phyloP scores from a whole-genome alignment of 208 protist genomes.

The Leishmania amazonensis region DNA sequence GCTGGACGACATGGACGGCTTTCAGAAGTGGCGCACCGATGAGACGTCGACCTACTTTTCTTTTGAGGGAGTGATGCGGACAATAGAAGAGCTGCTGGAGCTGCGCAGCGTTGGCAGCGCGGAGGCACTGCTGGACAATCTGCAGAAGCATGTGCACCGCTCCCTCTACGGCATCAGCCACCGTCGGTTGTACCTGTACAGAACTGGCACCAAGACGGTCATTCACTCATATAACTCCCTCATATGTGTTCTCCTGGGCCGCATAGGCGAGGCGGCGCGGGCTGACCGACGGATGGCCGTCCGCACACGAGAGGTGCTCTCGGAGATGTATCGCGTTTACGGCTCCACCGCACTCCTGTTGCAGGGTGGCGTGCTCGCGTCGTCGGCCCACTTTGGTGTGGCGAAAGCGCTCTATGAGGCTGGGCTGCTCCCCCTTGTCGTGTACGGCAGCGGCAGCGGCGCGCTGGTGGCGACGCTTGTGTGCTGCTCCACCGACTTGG shows the following conservation, averaged over 20 bases:
- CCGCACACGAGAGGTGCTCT: conserved; percentile 41
- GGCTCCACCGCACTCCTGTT: conserved; percentile 66
- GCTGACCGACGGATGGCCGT: neutral
- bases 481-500: conserved; percentile 51
- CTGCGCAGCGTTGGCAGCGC: conserved; percentile 39
- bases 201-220: conserved; percentile 65
- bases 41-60: conserved; percentile 41
- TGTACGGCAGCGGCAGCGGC: conserved; percentile 66
- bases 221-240: conserved; percentile 77
- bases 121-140: conserved; percentile 34
- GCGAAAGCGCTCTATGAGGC: conserved; percentile 63
- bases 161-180: conserved; percentile 63
- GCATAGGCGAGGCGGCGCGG: conserved; percentile 22
- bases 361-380: conserved; percentile 56
- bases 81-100: conserved; percentile 45
- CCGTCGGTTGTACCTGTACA: conserved; percentile 55
- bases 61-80: conserved; percentile 47
- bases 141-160: conserved; percentile 52
- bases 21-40: conserved; percentile 49
- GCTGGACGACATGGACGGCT: conserved; percentile 62
- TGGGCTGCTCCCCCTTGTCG: conserved; percentile 58
- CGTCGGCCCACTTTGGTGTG: conserved; percentile 71
- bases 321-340: conserved; percentile 47
- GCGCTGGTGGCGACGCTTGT: conserved; percentile 69
- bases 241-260: conserved; percentile 40